phyloP scores from a whole-genome alignment of 192 early-diverging fungal species.

The Coemansia sp. region DNA sequence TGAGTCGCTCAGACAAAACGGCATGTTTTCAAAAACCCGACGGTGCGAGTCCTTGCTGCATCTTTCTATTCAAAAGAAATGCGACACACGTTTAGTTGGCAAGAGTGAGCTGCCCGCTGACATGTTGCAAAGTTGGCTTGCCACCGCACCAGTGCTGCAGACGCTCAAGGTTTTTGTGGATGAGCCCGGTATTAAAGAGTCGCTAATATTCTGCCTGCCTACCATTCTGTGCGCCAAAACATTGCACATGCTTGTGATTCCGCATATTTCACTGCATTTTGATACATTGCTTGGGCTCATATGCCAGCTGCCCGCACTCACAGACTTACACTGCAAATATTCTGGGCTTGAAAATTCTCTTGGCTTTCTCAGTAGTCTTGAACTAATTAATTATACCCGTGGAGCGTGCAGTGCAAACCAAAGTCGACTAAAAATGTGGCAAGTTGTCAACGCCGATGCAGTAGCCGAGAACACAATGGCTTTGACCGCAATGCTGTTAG shows the following conservation, averaged over 20 bases:
- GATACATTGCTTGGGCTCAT: not conserved
- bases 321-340: not conserved
- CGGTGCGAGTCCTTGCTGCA: not conserved
- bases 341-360: not conserved
- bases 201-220: not conserved
- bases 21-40: not conserved
- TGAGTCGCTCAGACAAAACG: not conserved
- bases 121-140: not conserved
- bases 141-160: not conserved
- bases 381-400: not conserved
- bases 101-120: not conserved
- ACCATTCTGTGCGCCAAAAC: not conserved
- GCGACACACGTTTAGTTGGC: not conserved
- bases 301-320: not conserved
- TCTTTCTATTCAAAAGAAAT: not conserved
- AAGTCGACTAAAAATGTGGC: not conserved
- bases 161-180: not conserved
- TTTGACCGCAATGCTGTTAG: not conserved
- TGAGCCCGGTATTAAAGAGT: not conserved
- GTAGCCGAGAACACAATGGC: not conserved
- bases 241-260: conserved; percentile 1
- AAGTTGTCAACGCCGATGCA: not conserved
- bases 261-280: not conserved
- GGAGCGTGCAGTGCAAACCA: not conserved
- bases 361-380: no score